These are phyloP conservation scores for Paraconiothyrium brasiliense DNA, from an alignment of 2,329 filamentous ascomycete genomes.

Conservation along the genomic window DNA sequence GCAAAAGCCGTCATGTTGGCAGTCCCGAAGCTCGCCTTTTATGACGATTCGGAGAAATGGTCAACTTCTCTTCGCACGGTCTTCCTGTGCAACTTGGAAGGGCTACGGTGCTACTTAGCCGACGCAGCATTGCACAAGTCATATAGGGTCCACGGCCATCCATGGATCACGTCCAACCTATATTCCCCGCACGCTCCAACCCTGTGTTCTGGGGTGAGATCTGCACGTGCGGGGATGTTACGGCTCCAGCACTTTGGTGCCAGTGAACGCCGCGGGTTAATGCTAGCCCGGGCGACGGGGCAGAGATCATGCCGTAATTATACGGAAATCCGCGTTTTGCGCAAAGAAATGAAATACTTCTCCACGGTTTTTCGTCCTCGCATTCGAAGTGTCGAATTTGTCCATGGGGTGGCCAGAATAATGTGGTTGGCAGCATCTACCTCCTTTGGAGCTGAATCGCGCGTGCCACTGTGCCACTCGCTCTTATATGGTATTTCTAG, in stretches of 20 bases:
- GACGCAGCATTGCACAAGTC: neutral
- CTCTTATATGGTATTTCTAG: too few species aligned
- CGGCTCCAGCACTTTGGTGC: neutral
- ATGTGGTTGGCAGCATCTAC: neutral
- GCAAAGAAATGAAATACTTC: neutral
- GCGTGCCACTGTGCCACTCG: too few species aligned
- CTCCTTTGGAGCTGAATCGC: neutral
- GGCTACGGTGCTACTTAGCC: neutral
- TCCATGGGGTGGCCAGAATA: neutral
- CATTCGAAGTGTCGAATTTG: neutral
- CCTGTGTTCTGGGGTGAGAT: constrained; percentile 1
- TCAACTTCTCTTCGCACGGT: neutral
- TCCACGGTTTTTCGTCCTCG: neutral
- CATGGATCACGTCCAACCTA: neutral
- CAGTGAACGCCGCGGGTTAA: neutral
- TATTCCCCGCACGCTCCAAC: neutral
- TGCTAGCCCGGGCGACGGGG: neutral
- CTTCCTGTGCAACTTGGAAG: neutral
- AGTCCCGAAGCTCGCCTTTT: neutral
- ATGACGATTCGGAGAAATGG: neutral
- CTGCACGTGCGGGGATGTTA: constrained; percentile 1
- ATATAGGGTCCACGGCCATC: neutral
- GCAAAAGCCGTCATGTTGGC: constrained; percentile 49
- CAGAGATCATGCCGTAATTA: neutral
- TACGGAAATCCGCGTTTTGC: neutral